Evolutionary conservation across 2,329 filamentous ascomycete genomes (phyloP).

Genomic region (Fusarium nygamai): DNA sequence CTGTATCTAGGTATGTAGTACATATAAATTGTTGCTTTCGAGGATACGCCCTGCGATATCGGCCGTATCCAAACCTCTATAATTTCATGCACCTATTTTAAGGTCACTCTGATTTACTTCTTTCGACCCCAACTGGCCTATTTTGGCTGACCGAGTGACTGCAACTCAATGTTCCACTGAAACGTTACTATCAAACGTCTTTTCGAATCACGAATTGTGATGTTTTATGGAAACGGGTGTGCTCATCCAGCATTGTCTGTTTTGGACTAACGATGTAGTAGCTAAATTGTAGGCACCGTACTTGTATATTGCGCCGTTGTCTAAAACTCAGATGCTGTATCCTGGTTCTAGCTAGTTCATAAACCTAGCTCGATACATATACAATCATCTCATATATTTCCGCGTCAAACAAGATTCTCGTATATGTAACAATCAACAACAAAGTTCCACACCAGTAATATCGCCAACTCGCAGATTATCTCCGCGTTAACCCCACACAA

Average conservation of each 20-base stretch:
- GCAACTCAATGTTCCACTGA: neutral
- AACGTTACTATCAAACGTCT: neutral
- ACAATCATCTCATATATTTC: neutral
- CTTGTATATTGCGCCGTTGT: neutral
- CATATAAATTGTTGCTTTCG: neutral
- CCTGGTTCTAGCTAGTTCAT: neutral
- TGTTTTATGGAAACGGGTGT: neutral
- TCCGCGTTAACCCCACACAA: constrained; percentile 19
- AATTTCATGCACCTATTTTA: neutral
- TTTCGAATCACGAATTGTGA: neutral
- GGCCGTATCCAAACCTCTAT: neutral
- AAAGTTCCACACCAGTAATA: neutral
- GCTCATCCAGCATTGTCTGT: neutral
- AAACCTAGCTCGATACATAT: neutral
- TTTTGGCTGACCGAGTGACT: neutral
- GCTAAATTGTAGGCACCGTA: neutral
- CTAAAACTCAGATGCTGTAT: neutral
- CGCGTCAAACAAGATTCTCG: neutral
- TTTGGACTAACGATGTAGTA: neutral
- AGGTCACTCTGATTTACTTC: neutral
- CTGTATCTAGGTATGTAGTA: neutral
- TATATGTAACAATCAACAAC: neutral
- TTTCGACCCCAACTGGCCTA: neutral
- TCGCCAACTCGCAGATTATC: neutral
- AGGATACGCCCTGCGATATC: constrained; percentile 13